A percentile compares a stretch with the other conserved stretches of the same genome.
Conservation (phyloP, 228 moss, liverwort and hornwort genomes). For the Sphagnum fallax region DNA sequence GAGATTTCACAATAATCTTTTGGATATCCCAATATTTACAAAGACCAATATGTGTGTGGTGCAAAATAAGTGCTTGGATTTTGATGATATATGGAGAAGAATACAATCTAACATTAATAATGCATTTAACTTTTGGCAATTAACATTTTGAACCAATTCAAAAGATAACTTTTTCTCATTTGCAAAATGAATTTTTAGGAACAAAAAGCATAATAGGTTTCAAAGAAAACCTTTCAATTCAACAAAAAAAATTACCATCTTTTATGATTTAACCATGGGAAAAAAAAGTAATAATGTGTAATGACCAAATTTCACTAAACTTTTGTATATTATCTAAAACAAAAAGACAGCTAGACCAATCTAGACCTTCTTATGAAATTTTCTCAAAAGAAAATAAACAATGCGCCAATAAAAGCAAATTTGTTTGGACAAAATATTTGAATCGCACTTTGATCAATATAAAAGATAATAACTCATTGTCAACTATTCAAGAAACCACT, state of each 20-base stretch:
- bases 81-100: not conserved
- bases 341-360: too few species aligned
- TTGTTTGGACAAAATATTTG: not conserved
- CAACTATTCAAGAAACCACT: too few species aligned
- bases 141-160: too few species aligned
- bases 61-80: not conserved
- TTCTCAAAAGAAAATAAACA: not conserved
- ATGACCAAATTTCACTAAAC: not conserved
- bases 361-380: too few species aligned
- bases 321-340: not conserved
- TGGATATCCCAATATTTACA: not conserved
- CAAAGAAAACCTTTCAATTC: too few species aligned
- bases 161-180: too few species aligned
- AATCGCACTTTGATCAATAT: too few species aligned
- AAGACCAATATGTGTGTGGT: not conserved
- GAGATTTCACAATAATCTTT: not conserved
- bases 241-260: too few species aligned
- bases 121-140: not conserved
- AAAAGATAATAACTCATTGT: too few species aligned
- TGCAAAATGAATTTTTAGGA: too few species aligned
- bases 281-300: too few species aligned
- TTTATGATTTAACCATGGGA: not conserved
- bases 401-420: not conserved
- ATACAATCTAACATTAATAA: not conserved
- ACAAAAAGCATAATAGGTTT: too few species aligned